Evolutionary conservation across 225 moss, liverwort and hornwort genomes (phyloP).

Genomic region (Asterella californica): DNA sequence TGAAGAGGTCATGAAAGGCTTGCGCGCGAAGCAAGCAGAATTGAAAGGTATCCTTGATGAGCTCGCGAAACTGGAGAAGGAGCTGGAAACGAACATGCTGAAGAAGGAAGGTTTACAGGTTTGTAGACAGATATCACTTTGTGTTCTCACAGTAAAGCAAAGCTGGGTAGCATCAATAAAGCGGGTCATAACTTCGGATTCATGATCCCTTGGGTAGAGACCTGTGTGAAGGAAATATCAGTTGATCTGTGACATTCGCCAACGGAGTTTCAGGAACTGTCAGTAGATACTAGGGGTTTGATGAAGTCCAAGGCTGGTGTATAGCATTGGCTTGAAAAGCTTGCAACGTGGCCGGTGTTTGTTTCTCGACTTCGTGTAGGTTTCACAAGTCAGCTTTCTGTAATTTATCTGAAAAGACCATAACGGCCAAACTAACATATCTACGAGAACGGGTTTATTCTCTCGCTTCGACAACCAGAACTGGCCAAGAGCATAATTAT

Average conservation of each 20-base stretch:
- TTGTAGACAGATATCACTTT: not conserved
- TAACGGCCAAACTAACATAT: not conserved
- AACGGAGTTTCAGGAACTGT: not conserved
- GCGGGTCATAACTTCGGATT: not conserved
- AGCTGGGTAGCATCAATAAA: not conserved
- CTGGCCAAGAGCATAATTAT: not conserved
- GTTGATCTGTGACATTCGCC: not conserved
- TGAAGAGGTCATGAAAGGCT: constrained; percentile 59
- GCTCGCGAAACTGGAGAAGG: constrained; percentile 73
- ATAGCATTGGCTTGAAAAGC: not conserved
- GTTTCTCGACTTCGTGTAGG: not conserved
- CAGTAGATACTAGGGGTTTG: not conserved
- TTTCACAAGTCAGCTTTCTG: not conserved
- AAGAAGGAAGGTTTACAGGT: constrained; percentile 91
- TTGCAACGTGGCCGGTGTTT: not conserved
- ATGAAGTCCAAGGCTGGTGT: not conserved
- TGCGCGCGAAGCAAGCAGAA: constrained; percentile 67
- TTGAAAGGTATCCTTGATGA: constrained; percentile 65
- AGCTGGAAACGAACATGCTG: constrained; percentile 73
- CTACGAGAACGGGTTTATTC: not conserved
- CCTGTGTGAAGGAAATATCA: not conserved
- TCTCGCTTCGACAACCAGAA: not conserved
- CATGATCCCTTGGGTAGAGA: not conserved
- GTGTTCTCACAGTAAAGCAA: too few species aligned
- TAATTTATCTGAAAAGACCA: not conserved